A percentile compares a stretch with the other conserved stretches of the same genome.
Evolutionary conservation across 257 asterid species (phyloP).

Genomic region (Hygrophila difformis): DNA sequence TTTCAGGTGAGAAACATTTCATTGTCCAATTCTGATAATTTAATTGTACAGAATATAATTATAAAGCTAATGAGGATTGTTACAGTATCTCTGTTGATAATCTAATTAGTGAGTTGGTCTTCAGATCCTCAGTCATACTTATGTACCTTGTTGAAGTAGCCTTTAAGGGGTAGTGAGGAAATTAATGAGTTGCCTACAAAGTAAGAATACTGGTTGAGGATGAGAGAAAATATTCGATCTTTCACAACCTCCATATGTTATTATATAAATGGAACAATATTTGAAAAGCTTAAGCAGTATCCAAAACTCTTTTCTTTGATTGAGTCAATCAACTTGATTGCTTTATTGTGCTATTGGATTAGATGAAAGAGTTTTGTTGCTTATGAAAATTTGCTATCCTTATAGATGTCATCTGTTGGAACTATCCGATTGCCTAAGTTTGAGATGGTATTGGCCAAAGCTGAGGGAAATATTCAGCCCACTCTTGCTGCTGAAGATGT

Average conservation of each 20-base stretch:
- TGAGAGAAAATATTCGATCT: slow-evolving; percentile 1
- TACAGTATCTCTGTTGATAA: not conserved
- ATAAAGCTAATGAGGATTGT: slow-evolving; percentile 6
- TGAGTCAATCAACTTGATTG: not conserved
- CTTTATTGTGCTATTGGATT: too few relatives aligned
- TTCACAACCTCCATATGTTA: slow-evolving; percentile 7
- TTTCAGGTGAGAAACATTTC: slow-evolving; percentile 57
- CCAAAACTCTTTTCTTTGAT: not conserved
- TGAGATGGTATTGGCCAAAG: slow-evolving; percentile 81
- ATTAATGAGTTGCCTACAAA: slow-evolving; percentile 3
- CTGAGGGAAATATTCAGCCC: slow-evolving; percentile 69
- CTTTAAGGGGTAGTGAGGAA: slow-evolving; percentile 10
- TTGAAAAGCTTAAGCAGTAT: not conserved
- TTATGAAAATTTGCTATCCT: slow-evolving; percentile 17
- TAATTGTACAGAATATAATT: slow-evolving; percentile 5
- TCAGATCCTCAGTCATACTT: not conserved
- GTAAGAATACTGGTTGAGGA: not conserved
- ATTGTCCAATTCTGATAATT: slow-evolving; percentile 5
- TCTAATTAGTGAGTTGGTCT: slow-evolving; percentile 8
- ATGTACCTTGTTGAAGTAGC: not conserved
- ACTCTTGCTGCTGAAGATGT: slow-evolving; percentile 83
- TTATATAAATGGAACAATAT: slow-evolving; percentile 6
- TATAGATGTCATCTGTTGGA: slow-evolving; percentile 84
- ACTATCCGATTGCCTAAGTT: slow-evolving; percentile 79
- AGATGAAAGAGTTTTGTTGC: slow-evolving; percentile 3